A percentile compares a stretch with the other conserved stretches of the same genome.
Conservation (phyloP, 345 rosid species). For the Linum usitatissimum region DNA sequence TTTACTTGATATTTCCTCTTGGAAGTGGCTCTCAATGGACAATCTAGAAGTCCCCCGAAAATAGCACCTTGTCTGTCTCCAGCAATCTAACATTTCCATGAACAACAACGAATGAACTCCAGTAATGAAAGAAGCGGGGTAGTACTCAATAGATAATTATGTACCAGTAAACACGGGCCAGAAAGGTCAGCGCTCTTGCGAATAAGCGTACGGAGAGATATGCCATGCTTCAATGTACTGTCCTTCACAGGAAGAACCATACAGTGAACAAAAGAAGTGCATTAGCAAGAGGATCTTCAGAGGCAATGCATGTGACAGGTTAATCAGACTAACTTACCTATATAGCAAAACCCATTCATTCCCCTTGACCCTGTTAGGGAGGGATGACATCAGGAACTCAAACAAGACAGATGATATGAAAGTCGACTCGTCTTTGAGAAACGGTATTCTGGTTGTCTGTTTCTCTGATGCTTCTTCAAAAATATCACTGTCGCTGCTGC, state of each 20-base stretch:
- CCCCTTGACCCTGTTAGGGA: conserved; percentile 84
- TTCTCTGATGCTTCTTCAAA: conserved; percentile 36
- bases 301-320: neutral
- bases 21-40: conserved; percentile 73
- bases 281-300: conserved; percentile 4
- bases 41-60: conserved; percentile 70
- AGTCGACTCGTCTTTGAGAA: conserved; percentile 46
- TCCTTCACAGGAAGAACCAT: conserved; percentile 63
- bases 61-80: conserved; percentile 83
- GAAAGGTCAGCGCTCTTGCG: conserved; percentile 64
- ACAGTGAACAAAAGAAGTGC: conserved; percentile 22
- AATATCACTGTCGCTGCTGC: conserved; percentile 30
- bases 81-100: conserved; percentile 33
- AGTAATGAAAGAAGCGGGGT: conserved; percentile 1
- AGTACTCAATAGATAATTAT: conserved; percentile 7
- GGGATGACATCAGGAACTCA: conserved; percentile 61
- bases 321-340: conserved; percentile 39
- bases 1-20: conserved; percentile 86
- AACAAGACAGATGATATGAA: conserved; percentile 54
- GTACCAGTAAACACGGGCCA: conserved; percentile 85
- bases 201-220: conserved; percentile 81
- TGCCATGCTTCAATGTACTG: conserved; percentile 95
- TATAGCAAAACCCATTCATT: conserved; percentile 78
- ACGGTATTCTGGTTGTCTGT: conserved; percentile 25
- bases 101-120: neutral